Base-by-base conservation (phyloP, 139 green algal genomes). In the Eudorina sp. region DNA sequence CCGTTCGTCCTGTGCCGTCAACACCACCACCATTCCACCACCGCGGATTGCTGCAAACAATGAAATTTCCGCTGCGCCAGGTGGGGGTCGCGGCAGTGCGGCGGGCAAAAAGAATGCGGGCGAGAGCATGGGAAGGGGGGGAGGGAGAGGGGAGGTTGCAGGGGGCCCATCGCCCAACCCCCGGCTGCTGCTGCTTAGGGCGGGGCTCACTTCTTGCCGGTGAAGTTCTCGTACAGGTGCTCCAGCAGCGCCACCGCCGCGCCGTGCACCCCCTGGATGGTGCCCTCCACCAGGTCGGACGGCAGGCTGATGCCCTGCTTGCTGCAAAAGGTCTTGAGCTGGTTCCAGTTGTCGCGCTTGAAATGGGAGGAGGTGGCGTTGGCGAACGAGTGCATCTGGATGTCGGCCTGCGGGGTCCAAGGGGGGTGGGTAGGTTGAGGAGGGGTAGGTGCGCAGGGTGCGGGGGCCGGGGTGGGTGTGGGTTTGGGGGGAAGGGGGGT, bases 311-410 rank as follows among this genome's bases (percentile, higher is more conserved):
- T 92, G 69, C 43, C 88, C 89, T 92, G 85, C 55, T 85, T 88
- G 36, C n/a, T 45, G 75, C 89, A 89, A 38, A 91, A 92, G 2
- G 66, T 45, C 73, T 89, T 69, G 48, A 96, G 41, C 83, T 94
- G 93, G 40, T 76, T 53, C 92, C 92, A 96, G 89, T 96, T 96
- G 88, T 95, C 92, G 13, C 81, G 75, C 84, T 94, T 94, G 88
- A 83, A 94, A 48, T 90, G 83, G 21, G 83, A 88, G 43, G 88
- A 92, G 19, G 87, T 92, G 40, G 77, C 93, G 79, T 96, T 96
- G 8, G 89, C 91, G 90, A 94, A 96, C 25, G 77, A 82, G 73
- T 94, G 90, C 93, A 96, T 96, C 21, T 95, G 89, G 31, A 96
- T 91, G 83, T 96, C 93, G 31, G 83, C 29, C 93, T 96, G 89